A percentile compares a stretch with the other conserved stretches of the same genome.
phyloP scores from a whole-genome alignment of 257 asterid species.

The Catharanthus roseus region DNA sequence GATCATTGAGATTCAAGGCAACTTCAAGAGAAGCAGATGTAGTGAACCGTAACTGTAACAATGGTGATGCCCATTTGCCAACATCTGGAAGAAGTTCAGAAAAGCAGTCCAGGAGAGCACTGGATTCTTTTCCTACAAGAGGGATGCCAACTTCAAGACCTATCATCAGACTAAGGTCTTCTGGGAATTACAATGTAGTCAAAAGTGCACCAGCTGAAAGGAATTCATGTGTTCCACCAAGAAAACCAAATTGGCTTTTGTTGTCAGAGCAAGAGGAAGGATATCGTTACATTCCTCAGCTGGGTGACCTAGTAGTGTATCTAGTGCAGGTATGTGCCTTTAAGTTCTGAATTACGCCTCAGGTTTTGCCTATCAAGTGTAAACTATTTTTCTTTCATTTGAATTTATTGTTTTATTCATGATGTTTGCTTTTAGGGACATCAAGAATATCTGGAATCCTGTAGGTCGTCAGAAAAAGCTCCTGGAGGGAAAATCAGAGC shows the following conservation, averaged over 20 bases:
- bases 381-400: background rate
- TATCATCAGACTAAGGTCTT: conserved; percentile 37
- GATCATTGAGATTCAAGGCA: conserved; percentile 59
- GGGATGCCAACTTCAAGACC: conserved; percentile 27
- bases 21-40: conserved; percentile 37
- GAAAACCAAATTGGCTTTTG: conserved; percentile 68
- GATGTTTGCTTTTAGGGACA: conserved; percentile 55
- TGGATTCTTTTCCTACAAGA: conserved; percentile 37
- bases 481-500: conserved; percentile 55
- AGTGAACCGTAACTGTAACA: conserved; percentile 22
- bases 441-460: conserved; percentile 44
- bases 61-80: conserved; percentile 33
- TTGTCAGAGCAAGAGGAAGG: conserved; percentile 77
- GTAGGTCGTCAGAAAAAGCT: conserved; percentile 25
- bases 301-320: conserved; percentile 86
- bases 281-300: conserved; percentile 93
- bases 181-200: conserved; percentile 43
- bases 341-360: background rate
- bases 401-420: background rate
- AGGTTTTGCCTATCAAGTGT: background rate
- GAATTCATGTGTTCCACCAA: conserved; percentile 22
- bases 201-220: conserved; percentile 28
- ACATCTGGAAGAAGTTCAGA: conserved; percentile 44
- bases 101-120: conserved; percentile 37
- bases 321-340: conserved; percentile 60